These are phyloP conservation scores for Penicillium sp. DNA, from an alignment of 2,329 filamentous ascomycete species.

Conservation along the genomic window DNA sequence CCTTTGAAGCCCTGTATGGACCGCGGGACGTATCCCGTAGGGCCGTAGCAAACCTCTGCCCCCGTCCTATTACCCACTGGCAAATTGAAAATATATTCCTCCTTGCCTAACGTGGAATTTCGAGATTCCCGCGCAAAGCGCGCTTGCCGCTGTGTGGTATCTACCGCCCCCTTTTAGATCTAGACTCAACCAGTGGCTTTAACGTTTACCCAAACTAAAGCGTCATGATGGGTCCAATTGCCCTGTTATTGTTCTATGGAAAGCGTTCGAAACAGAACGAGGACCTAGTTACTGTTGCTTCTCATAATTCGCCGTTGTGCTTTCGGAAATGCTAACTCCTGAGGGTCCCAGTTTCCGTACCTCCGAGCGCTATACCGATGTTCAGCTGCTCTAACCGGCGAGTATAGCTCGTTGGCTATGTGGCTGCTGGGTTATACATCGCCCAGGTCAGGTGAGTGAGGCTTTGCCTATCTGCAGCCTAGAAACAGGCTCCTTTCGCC, in stretches of 20 bases:
- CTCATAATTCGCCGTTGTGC: not conserved
- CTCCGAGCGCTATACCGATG: not conserved
- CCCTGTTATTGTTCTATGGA: not conserved
- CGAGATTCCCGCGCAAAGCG: constrained; percentile 31
- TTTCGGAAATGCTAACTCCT: not conserved
- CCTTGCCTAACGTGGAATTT: constrained; percentile 17
- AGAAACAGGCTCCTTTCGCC: not conserved
- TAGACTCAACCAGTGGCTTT: not conserved
- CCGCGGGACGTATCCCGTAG: constrained; percentile 1
- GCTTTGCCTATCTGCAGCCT: not conserved
- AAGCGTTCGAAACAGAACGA: not conserved
- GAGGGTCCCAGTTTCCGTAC: not conserved
- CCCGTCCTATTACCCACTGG: constrained; percentile 18
- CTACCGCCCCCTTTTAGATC: not conserved
- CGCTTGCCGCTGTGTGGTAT: constrained; percentile 31
- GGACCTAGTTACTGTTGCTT: not conserved
- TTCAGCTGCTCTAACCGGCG: not conserved
- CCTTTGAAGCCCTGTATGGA: constrained; percentile 24
- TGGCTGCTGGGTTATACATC: not conserved
- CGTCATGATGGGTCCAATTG: not conserved
- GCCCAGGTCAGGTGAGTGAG: constrained; percentile 10
- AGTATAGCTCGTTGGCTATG: not conserved
- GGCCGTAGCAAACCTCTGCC: constrained; percentile 16
- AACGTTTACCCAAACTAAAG: not conserved
- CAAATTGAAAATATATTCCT: constrained; percentile 3